Conservation (phyloP, 805 yeast genomes). For the Priceomyces medius region DNA sequence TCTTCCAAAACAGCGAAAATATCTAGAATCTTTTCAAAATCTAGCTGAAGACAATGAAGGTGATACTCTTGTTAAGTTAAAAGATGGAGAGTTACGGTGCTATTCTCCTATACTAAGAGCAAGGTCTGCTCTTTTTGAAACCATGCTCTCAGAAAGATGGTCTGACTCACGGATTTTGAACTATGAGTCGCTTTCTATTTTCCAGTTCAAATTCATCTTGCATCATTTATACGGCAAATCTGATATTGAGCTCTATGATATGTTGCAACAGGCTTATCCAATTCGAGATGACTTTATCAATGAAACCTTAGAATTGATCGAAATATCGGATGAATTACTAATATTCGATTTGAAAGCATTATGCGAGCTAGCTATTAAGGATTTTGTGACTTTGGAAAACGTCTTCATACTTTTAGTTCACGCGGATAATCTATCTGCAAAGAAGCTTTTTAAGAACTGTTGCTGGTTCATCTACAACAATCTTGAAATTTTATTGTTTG, state of each 20-base stretch:
- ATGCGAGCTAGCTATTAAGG: constrained; percentile 60
- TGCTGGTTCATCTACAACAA: constrained; percentile 68
- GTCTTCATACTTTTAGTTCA: constrained; percentile 55
- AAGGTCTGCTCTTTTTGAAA: constrained; percentile 64
- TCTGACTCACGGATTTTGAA: constrained; percentile 24
- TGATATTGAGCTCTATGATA: constrained; percentile 40
- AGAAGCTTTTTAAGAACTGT: constrained; percentile 57
- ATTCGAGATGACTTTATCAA: constrained; percentile 49
- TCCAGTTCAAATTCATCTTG: constrained; percentile 50
- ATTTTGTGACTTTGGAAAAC: constrained; percentile 57
- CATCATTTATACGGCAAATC: constrained; percentile 57
- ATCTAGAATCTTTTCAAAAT: constrained; percentile 15
- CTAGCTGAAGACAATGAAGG: constrained; percentile 19
- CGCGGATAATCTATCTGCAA: constrained; percentile 51
- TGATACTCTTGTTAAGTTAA: constrained; percentile 48
- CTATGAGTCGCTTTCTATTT: constrained; percentile 41
- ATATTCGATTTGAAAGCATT: constrained; percentile 57
- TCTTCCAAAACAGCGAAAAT: constrained; percentile 16
- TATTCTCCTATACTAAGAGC: constrained; percentile 54
- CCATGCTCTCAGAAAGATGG: constrained; percentile 60
- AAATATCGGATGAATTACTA: constrained; percentile 61
- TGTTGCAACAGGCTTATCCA: constrained; percentile 16
- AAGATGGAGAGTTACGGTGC: constrained; percentile 46
- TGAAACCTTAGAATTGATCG: constrained; percentile 56
- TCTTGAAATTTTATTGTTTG: constrained; percentile 59